A percentile compares a stretch with the other conserved stretches of the same genome.
Conservation (phyloP, 192 early-diverging fungal species). For the Coemansia sp. region DNA sequence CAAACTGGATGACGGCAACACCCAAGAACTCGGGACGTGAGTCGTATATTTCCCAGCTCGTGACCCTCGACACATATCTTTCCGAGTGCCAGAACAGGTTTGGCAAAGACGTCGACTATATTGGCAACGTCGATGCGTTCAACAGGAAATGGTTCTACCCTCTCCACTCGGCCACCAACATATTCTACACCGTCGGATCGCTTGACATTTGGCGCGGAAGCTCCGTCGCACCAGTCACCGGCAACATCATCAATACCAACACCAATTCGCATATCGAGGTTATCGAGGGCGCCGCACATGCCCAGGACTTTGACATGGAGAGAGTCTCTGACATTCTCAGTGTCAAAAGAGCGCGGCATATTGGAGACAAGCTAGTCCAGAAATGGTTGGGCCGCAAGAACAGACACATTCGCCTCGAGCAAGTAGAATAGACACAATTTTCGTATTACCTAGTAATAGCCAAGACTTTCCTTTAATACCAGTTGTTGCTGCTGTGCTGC, state of each 20-base stretch:
- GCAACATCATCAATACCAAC: background rate
- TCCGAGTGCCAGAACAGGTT: constrained; percentile 38
- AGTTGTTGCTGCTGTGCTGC: constrained; percentile 68
- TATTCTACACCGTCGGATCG: constrained; percentile 28
- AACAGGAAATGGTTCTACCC: constrained; percentile 30
- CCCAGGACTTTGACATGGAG: constrained; percentile 9
- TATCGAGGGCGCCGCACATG: background rate
- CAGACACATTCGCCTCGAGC: background rate
- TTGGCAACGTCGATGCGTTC: constrained; percentile 20
- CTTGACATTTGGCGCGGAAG: constrained; percentile 27
- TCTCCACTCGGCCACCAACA: constrained; percentile 23
- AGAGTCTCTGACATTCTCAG: background rate
- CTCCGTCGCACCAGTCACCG: background rate
- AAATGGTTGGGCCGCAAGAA: background rate
- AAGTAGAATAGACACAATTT: background rate
- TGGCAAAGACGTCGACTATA: constrained; percentile 21
- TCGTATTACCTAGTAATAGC: constrained; percentile 47
- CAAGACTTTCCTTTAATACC: constrained; percentile 68
- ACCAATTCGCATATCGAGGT: background rate
- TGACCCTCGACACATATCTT: constrained; percentile 24
- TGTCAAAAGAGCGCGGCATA: background rate
- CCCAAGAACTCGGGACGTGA: constrained; percentile 28
- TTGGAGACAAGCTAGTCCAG: background rate
- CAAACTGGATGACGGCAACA: constrained; percentile 57
- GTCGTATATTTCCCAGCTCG: constrained; percentile 29